A percentile compares a stretch with the other conserved stretches of the same genome.
phyloP scores from a whole-genome alignment of 2,329 filamentous ascomycete genomes.

The Sporothrix brasiliensis region DNA sequence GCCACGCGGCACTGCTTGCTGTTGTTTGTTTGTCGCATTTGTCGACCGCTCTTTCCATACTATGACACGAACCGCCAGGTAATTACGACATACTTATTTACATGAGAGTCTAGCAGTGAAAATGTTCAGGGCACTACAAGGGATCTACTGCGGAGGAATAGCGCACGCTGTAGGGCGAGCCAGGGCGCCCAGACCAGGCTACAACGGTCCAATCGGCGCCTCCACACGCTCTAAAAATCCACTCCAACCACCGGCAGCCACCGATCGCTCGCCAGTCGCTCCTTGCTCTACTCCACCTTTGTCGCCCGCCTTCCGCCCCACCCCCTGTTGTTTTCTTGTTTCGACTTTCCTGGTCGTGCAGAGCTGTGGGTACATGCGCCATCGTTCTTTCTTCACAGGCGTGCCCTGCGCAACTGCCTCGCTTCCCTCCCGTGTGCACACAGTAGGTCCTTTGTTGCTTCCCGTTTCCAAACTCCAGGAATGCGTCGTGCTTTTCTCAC shows the following conservation, averaged over 20 bases:
- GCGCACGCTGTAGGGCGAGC: conserved; percentile 17
- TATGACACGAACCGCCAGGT: background rate
- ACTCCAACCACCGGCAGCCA: conserved; percentile 28
- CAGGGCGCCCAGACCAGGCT: conserved; percentile 4
- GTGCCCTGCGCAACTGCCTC: conserved; percentile 10
- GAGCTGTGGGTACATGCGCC: conserved; percentile 6
- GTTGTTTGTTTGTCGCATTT: background rate
- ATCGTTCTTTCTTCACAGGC: conserved; percentile 6
- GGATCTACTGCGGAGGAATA: conserved; percentile 9
- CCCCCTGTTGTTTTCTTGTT: conserved; percentile 28
- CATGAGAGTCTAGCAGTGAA: background rate
- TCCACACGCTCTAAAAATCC: conserved; percentile 14
- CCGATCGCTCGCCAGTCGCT: conserved; percentile 28
- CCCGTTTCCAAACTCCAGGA: background rate
- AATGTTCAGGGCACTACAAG: background rate
- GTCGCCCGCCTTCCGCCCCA: conserved; percentile 8
- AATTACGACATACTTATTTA: no score
- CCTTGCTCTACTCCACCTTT: conserved; percentile 26
- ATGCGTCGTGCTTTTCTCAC: background rate
- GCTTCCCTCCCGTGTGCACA: conserved; percentile 10
- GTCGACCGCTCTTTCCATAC: conserved; percentile 2
- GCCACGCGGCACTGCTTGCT: background rate
- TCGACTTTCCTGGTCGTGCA: conserved; percentile 19
- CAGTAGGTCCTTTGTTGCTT: conserved; percentile 1
- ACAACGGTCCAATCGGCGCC: conserved; percentile 22